Conservation (phyloP, 306 rosid species). For the Quercus glauca region DNA sequence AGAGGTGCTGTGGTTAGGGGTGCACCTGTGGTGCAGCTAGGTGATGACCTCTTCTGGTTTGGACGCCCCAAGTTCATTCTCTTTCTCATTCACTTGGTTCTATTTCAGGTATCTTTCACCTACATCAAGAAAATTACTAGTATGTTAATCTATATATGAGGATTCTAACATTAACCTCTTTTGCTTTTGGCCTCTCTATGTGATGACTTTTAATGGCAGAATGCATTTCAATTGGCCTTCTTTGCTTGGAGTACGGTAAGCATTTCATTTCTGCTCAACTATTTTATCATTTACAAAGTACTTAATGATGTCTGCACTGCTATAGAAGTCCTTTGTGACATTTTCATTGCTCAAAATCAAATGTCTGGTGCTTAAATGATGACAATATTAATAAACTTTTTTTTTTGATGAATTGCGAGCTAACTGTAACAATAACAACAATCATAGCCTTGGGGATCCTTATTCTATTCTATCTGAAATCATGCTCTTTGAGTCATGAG, state of each 20-base stretch:
- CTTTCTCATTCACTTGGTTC: constrained; percentile 61
- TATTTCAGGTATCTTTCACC: constrained; percentile 57
- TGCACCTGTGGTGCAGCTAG: constrained; percentile 66
- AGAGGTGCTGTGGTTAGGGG: constrained; percentile 76
- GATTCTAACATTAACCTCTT: background rate
- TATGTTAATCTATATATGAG: background rate
- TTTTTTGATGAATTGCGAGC: no score
- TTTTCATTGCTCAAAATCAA: background rate
- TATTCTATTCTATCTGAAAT: no score
- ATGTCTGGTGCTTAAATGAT: no score
- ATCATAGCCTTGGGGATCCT: no score
- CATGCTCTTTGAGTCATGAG: no score
- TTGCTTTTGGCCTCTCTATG: background rate
- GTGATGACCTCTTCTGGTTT: constrained; percentile 84
- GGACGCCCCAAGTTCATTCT: constrained; percentile 59
- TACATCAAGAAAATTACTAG: background rate
- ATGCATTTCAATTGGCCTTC: constrained; percentile 81
- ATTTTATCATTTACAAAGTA: background rate
- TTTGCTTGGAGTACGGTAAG: constrained; percentile 70
- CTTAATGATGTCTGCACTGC: no score
- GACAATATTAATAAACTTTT: no score
- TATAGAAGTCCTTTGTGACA: background rate
- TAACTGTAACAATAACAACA: no score
- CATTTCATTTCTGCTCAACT: background rate
- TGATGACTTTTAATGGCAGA: constrained; percentile 38